Base-by-base conservation (phyloP, 805 yeast genomes). In the Candida broadrunensis region DNA sequence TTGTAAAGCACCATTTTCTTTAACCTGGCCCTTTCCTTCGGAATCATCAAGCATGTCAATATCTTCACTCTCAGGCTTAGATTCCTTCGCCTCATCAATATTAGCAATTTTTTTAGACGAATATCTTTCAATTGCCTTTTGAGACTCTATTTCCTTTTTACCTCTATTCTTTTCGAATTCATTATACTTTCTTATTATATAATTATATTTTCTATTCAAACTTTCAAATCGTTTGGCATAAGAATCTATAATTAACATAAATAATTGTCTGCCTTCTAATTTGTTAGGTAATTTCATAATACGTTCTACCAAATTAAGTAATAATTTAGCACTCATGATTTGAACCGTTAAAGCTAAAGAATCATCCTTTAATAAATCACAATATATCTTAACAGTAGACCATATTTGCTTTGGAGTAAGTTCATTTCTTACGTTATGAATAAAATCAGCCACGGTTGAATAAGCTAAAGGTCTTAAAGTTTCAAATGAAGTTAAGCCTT, bases 371-470 rank as follows among this genome's bases (percentile, higher is more conserved):
- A 93, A 67, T 50, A 88, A 81, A 21, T 75, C 77, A 54, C 96
- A 84, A 56, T 88, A 93, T 42, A 88, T 83, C 33, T 74, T 77
- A 3, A 95, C 91, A 0, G 97, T 87, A 43, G 84, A 81, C 83
- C 95, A 83, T 9, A 93, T 84, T 56, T 88, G 97, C 30, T 78
- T 80, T 2, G 90, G 78, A 1, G 86, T 82, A 39, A 93, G 67
- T 49, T 90, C 95, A 37, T 82, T 77, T 50, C 97, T 80, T 2
- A 91, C 91, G 55, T 88, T 88, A 55, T 93, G 98, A 39, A 93
- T 85, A 52, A 95, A 83, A 56, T 93, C 99, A 0, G 99, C 98
- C 37, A 93, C 91, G 12, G 95, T 88, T 26, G 95, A 85, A 60
- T 90, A 93, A 0, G 98, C 98, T 54, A 93, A 67, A 0, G 98